Percentiles rank a stretch among this genome's conserved stretches.
phyloP scores from a whole-genome alignment of 305 asterid species.

The Salvia sclarea region DNA sequence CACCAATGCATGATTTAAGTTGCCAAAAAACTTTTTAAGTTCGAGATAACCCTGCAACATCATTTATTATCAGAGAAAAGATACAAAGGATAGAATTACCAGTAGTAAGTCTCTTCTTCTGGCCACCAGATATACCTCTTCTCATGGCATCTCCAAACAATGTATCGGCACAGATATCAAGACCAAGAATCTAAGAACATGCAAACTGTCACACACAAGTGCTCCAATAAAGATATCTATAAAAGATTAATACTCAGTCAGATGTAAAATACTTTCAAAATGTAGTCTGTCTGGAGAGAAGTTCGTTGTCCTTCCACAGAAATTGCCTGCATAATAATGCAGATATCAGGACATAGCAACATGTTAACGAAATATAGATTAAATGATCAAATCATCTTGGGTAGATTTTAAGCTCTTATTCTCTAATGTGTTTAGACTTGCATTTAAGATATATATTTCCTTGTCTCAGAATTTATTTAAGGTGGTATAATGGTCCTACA shows the following conservation, averaged over 20 bases:
- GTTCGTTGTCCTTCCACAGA: constrained; percentile 69
- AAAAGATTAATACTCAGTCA: constrained; percentile 9
- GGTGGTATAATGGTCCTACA: neutral
- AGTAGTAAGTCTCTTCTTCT: constrained; percentile 83
- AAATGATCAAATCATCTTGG: neutral
- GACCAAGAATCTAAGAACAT: constrained; percentile 72
- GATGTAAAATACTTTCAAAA: constrained; percentile 50
- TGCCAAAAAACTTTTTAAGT: neutral
- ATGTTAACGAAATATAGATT: neutral
- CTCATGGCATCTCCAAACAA: constrained; percentile 76
- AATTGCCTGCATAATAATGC: constrained; percentile 55
- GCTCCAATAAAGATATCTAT: neutral
- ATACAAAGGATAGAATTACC: constrained; percentile 40
- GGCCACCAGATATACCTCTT: constrained; percentile 87
- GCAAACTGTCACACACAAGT: constrained; percentile 10
- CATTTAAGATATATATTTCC: neutral
- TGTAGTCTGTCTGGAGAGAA: constrained; percentile 75
- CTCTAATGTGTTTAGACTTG: neutral
- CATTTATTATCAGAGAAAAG: neutral
- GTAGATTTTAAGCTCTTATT: neutral
- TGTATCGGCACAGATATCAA: constrained; percentile 76
- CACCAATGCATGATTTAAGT: neutral
- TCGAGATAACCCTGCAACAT: neutral
- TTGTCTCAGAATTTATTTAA: constrained; percentile 7
- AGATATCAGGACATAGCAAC: neutral